Evolutionary conservation across 2,329 filamentous ascomycete genomes (phyloP).

Genomic region (Ophiostoma sp.): DNA sequence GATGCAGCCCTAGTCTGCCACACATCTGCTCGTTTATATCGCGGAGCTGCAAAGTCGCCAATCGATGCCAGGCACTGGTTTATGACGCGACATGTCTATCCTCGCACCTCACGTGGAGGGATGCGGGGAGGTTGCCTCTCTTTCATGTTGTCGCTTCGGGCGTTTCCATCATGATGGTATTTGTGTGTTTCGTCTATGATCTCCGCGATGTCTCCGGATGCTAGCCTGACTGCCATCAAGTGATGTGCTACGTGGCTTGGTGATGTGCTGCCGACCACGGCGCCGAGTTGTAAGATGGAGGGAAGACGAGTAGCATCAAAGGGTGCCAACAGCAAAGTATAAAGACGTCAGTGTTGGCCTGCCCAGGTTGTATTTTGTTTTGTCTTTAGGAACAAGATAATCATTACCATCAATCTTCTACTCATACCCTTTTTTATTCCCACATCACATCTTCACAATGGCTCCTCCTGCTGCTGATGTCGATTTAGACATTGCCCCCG

Average conservation of each 20-base stretch:
- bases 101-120: constrained; percentile 21
- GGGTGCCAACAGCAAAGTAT: not conserved
- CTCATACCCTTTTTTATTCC: not conserved
- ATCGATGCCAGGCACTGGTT: not conserved
- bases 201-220: not conserved
- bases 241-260: constrained; percentile 10
- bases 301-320: not conserved
- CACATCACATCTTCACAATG: constrained; percentile 28
- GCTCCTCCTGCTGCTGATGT: constrained; percentile 36
- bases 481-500: constrained; percentile 30
- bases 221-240: not conserved
- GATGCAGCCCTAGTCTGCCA: not conserved
- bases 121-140: not conserved
- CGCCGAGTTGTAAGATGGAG: not conserved
- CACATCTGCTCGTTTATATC: not conserved
- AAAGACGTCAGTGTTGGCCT: not conserved
- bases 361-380: not conserved
- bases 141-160: not conserved
- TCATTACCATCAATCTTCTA: not conserved
- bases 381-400: not conserved
- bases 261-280: constrained; percentile 22
- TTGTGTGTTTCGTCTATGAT: not conserved
- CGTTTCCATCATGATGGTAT: not conserved
- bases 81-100: constrained; percentile 20
- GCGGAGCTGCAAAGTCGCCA: not conserved